Percentiles rank a stretch among this genome's conserved stretches.
phyloP scores from a whole-genome alignment of 306 rosid genomes.

The Quercus dentata region DNA sequence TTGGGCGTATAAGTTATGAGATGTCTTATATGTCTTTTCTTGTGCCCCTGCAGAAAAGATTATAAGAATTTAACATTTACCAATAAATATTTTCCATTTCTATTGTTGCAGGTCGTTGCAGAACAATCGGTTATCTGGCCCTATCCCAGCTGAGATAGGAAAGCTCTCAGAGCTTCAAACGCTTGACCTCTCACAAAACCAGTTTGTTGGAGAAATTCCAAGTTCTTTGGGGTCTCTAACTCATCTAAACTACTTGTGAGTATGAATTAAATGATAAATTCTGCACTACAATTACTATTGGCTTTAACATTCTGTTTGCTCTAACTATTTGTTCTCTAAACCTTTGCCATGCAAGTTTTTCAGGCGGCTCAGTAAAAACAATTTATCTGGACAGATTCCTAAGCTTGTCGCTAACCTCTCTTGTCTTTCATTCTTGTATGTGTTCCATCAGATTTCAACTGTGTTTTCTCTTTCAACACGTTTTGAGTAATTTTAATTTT shows the following conservation, averaged over 20 bases:
- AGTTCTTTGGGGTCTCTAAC: conserved; percentile 70
- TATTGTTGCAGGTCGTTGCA: conserved; percentile 65
- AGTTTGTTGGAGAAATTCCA: conserved; percentile 76
- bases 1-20: background rate
- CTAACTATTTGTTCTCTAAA: conserved; percentile 31
- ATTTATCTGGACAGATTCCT: conserved; percentile 79
- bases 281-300: background rate
- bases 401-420: conserved; percentile 74
- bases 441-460: conserved; percentile 14
- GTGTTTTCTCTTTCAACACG: conserved; percentile 9
- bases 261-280: conserved; percentile 30
- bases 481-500: conserved; percentile 10
- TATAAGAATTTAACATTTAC: background rate
- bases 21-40: conserved; percentile 1
- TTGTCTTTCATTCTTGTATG: conserved; percentile 82
- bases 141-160: conserved; percentile 81
- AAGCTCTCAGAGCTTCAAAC: conserved; percentile 71
- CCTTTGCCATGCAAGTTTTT: conserved; percentile 56
- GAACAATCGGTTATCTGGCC: conserved; percentile 76
- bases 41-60: background rate
- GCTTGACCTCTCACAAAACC: conserved; percentile 84
- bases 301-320: conserved; percentile 21
- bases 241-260: conserved; percentile 93
- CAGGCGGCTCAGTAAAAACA: conserved; percentile 92
- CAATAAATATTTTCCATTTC: conserved; percentile 10